A percentile compares a stretch with the other conserved stretches of the same genome.
Evolutionary conservation across 345 rosid genomes (phyloP).

Genomic region (Eucalyptus curtisii): DNA sequence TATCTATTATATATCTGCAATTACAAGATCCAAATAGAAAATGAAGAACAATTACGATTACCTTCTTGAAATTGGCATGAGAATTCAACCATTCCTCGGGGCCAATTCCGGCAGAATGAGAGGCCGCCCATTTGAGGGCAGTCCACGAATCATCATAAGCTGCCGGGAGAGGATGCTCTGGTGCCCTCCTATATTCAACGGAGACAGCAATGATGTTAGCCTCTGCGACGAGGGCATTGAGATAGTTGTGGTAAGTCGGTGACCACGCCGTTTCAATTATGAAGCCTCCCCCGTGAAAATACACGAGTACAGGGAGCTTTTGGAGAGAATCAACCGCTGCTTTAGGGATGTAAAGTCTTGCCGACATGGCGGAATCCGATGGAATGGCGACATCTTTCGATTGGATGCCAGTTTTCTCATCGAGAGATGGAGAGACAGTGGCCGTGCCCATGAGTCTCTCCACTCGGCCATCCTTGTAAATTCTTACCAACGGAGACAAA

Average conservation of each 20-base stretch:
- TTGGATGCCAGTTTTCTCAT: conserved; percentile 1
- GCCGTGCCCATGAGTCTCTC: conserved; percentile 16
- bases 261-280: neutral
- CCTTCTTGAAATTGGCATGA: neutral
- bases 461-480: conserved; percentile 13
- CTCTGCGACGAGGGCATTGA: neutral
- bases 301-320: conserved; percentile 13
- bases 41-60: neutral
- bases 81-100: conserved; percentile 8
- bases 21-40: neutral
- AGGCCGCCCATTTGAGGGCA: conserved; percentile 31
- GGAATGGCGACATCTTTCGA: conserved; percentile 8
- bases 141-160: conserved; percentile 46
- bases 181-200: conserved; percentile 14
- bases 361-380: conserved; percentile 2
- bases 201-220: neutral
- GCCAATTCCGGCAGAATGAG: conserved; percentile 5
- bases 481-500: neutral
- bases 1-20: neutral
- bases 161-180: conserved; percentile 44
- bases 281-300: neutral
- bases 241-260: neutral
- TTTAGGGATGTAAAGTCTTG: conserved; percentile 16
- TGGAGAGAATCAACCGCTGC: neutral
- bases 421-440: conserved; percentile 1